Conservation (phyloP, 805 yeast genomes). For the Ogataea glucozyma region DNA sequence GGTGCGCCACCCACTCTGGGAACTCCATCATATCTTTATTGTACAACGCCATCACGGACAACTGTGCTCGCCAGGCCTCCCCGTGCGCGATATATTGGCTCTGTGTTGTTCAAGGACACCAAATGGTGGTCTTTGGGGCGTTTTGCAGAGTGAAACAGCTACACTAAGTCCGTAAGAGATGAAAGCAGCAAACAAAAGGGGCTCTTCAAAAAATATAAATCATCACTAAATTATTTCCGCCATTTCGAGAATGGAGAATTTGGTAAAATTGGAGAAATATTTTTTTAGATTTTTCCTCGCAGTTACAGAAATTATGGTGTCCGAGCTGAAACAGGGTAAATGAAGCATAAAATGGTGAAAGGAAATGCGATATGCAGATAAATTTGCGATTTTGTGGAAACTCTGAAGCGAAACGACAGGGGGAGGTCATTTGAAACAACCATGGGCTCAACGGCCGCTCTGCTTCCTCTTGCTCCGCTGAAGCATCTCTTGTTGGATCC, state of each 20-base stretch:
- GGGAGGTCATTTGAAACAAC: neutral
- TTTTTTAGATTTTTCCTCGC: neutral
- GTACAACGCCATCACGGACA: neutral
- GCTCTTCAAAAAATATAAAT: too few relatives aligned
- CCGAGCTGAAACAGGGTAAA: conserved; percentile 1
- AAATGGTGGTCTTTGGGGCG: too few relatives aligned
- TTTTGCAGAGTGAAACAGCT: too few relatives aligned
- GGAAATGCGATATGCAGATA: too few relatives aligned
- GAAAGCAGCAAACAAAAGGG: too few relatives aligned
- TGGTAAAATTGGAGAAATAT: too few relatives aligned
- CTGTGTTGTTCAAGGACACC: neutral
- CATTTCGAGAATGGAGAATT: too few relatives aligned
- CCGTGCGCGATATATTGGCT: neutral
- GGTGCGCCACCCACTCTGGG: neutral
- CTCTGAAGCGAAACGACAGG: too few relatives aligned
- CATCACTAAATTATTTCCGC: conserved; percentile 3
- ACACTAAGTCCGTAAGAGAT: too few relatives aligned
- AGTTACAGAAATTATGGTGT: conserved; percentile 1
- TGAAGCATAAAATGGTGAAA: neutral
- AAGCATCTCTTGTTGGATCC: conserved; percentile 40
- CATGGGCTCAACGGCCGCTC: neutral
- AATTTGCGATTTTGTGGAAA: too few relatives aligned
- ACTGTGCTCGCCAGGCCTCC: neutral
- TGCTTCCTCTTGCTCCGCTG: conserved; percentile 11
- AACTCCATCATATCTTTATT: neutral